Conservation (phyloP, 2,329 filamentous ascomycete genomes). For the Xylaria sp. region DNA sequence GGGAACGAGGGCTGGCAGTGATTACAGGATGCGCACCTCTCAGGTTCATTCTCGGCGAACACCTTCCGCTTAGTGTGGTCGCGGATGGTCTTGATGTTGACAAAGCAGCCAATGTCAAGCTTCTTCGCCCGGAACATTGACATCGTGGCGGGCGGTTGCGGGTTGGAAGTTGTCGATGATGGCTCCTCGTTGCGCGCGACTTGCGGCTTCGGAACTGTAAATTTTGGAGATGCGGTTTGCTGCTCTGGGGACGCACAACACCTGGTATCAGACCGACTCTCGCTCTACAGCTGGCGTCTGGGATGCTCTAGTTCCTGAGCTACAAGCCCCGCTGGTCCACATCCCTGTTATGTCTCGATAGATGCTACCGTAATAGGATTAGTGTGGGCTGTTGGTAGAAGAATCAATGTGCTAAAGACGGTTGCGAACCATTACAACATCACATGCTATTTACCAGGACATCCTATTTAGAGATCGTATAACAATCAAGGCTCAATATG, state of each 20-base stretch:
- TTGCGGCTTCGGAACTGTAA: conserved; percentile 27
- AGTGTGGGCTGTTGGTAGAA: too few species aligned
- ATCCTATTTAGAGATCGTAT: too few species aligned
- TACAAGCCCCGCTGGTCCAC: conserved; percentile 6
- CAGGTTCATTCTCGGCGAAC: conserved; percentile 85
- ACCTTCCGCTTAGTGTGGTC: conserved; percentile 98
- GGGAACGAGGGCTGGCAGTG: background rate
- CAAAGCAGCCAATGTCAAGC: conserved; percentile 86
- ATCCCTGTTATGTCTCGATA: too few species aligned
- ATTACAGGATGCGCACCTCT: conserved; percentile 70
- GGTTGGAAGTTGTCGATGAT: conserved; percentile 26
- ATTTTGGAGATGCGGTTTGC: conserved; percentile 40
- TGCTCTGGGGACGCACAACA: background rate
- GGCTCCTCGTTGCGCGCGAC: conserved; percentile 16
- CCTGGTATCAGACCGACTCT: conserved; percentile 8
- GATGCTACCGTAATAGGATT: too few species aligned
- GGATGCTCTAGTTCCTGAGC: background rate
- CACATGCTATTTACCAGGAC: too few species aligned
- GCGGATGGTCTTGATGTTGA: conserved; percentile 88
- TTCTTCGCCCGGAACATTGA: conserved; percentile 90
- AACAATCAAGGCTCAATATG: too few species aligned
- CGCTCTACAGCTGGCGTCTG: background rate
- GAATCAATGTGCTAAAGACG: too few species aligned
- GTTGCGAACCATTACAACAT: too few species aligned
- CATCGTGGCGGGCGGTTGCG: conserved; percentile 61